These are phyloP conservation scores for Eucalyptus victrix DNA, from an alignment of 345 rosid species.

Conservation along the genomic window DNA sequence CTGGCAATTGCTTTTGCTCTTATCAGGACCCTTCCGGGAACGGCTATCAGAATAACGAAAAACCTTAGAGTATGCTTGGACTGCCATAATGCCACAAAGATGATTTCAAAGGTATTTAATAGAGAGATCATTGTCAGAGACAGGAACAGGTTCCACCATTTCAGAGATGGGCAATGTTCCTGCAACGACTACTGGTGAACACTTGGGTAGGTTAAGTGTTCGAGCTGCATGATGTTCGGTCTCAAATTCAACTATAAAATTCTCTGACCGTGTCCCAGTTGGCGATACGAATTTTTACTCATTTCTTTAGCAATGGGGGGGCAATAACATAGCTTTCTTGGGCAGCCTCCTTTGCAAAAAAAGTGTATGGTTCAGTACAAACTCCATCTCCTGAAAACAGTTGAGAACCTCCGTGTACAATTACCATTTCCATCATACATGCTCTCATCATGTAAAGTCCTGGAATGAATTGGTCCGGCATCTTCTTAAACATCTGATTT, in stretches of 20 bases:
- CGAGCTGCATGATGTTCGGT: not conserved
- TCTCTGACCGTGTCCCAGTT: not conserved
- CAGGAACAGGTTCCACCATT: constrained; percentile 25
- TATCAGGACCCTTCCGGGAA: constrained; percentile 14
- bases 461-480: not conserved
- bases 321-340: not conserved
- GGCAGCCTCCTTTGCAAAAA: not conserved
- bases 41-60: constrained; percentile 24
- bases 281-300: not conserved
- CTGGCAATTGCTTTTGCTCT: constrained; percentile 28
- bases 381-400: not conserved
- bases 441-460: not conserved
- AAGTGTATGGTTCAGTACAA: not conserved
- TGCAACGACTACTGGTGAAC: constrained; percentile 29
- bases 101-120: constrained; percentile 8
- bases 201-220: not conserved
- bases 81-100: constrained; percentile 27
- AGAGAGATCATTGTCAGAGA: constrained; percentile 24
- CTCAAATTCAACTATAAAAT: not conserved
- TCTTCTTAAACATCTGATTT: not conserved
- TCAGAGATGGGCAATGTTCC: constrained; percentile 25
- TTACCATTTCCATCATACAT: not conserved
- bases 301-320: not conserved
- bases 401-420: not conserved
- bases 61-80: constrained; percentile 24